Base-by-base conservation (phyloP, 345 rosid genomes). In the Populus pruinosa region DNA sequence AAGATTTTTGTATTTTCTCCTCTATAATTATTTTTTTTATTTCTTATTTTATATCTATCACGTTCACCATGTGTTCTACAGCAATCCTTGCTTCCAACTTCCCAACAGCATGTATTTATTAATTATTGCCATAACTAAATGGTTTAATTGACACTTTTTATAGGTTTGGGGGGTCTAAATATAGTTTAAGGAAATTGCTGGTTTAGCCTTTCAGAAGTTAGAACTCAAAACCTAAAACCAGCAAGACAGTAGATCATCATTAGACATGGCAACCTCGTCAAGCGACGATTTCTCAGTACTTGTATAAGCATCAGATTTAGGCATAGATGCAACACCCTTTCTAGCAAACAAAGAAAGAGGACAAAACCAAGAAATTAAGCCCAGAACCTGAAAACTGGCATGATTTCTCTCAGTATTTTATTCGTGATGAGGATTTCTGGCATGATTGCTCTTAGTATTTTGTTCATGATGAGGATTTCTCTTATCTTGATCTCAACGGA, bases 261-360 rank as follows among this genome's bases (percentile, higher is more conserved):
- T 69, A 14, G 59, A 61, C 10, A 76, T 87, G 89, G 78, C 82
- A 27, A 75, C 86, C 77, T 77, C 90, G 1, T 72, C 87, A 13
- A 74, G 27, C 17, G 93, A 91, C 63, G 94, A 90, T 50, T 90
- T 90, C 77, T 88, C 98, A 41, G 96, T 91, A 76, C 2, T 91
- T 14, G 92, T 91, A 8, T 80, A 91, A 59, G 97, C 97, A 16
- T 93, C 98, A 1, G 98, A 96, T 90, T 87, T 92, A 68, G 98
- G 97, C 13, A 55, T 93, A 1, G 98, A 96, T 50, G 97, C 92
- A 14, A 87, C 90, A 21, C 88, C 97, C 0, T 92, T 96, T 76
- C 80, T 93, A 53, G 65, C 81, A 2, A 78, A 76, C 68, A 79
- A 78, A 27, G 77, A 47, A 44, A 50, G 25, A 41, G 71, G 69